phyloP scores from a whole-genome alignment of 192 early-diverging fungal species.

The Obelidium mucronatum region DNA sequence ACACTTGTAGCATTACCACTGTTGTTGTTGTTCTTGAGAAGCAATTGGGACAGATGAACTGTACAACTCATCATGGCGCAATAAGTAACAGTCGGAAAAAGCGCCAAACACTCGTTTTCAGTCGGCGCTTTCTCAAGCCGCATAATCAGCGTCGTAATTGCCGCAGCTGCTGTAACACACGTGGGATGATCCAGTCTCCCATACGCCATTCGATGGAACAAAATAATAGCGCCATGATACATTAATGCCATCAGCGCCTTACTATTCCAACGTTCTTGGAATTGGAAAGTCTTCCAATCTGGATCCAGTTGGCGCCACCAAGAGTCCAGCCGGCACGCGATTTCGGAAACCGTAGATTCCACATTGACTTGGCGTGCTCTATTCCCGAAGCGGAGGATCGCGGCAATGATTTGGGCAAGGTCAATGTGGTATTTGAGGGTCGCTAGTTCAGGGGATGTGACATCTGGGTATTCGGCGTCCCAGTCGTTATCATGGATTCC shows the following conservation, averaged over 20 bases:
- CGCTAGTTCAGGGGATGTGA: not conserved
- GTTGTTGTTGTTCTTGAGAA: too few species aligned
- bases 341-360: not conserved
- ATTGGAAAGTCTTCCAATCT: not conserved
- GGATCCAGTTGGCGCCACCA: conserved; percentile 16
- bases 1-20: too few species aligned
- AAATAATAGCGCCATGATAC: conserved; percentile 33
- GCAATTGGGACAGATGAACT: conserved; percentile 9
- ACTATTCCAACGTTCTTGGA: conserved; percentile 25
- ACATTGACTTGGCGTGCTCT: conserved; percentile 20
- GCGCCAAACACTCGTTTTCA: not conserved
- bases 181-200: not conserved
- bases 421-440: conserved; percentile 22
- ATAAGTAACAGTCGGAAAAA: conserved; percentile 33
- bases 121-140: not conserved
- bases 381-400: too few species aligned
- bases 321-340: not conserved
- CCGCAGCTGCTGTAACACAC: conserved; percentile 13
- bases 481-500: conserved; percentile 32
- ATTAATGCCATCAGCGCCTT: conserved; percentile 32
- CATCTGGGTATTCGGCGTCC: conserved; percentile 16
- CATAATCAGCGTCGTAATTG: conserved; percentile 5
- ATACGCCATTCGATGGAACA: conserved; percentile 30
- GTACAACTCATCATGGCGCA: conserved; percentile 22
- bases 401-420: conserved; percentile 23